Evolutionary conservation across 78 protist genomes (phyloP), one percentile per base, ranked within the genome.

Genomic region (Dictyostelium capitatum): DNA sequence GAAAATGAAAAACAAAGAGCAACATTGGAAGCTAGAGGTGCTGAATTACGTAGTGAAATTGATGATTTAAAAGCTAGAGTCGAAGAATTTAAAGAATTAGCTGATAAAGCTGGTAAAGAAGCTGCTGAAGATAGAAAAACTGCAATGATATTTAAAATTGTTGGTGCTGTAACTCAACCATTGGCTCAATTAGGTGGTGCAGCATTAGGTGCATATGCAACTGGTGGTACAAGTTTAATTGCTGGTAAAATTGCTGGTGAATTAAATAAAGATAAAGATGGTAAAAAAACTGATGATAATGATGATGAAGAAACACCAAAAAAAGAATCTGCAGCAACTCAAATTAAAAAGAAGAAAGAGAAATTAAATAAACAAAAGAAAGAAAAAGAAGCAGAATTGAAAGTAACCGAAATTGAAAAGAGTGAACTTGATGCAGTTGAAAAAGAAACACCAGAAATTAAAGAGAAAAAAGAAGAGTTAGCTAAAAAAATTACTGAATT

Each of bases 41-140:
- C 82, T 9, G 20, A 20, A 20, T 23, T 77, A 28, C 37, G 25
- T 50, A n/a, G 25, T 15, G 82, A 77, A 37, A 28, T 77, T 15
- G 64, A 53, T 10, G 82, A 77, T 43, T 54, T 77, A 10, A 50
- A 77, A 77, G 51, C 25, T 10, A 65, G 50, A 77, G 51, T 77
- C 12, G 25, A 46, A 0, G 67, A 50, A 50, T 77, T 77, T 4
- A 77, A 77, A 50, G 46, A 77, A 77, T 43, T 37, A 1, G 82
- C 82, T 15, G 67, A 43, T 20, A 50, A 77, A 6, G 46, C 46
- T 77, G 82, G 82, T 19, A 77, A 50, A 77, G 67, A 77, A 50
- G 82, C 82, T 51, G 64, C 46, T 37, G 46, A 28, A 37, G 64
- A 46, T 50, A 77, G 82, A 77, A 50, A 77, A 7, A n/a, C 17